Base-by-base conservation (phyloP, 108 stramenopile genomes). In the Nannochloropsis gaditana region DNA sequence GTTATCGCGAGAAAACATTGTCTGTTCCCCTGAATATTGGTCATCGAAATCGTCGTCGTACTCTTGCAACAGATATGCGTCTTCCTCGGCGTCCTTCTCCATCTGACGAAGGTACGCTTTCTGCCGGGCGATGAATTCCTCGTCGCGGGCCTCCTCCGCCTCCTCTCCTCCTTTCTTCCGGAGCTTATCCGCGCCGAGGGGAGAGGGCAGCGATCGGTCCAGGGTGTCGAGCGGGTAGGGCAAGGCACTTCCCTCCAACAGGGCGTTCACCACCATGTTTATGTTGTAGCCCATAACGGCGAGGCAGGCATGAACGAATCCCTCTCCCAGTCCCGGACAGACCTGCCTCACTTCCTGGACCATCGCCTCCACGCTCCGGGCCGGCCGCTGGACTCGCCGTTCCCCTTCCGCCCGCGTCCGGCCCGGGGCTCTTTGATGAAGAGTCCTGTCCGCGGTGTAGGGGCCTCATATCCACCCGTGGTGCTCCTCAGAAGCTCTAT, bases 261-360 rank as follows among this genome's bases (percentile, higher is more conserved):
- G 59, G 59, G 59, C 59, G 6, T 73, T 73, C 4, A 73, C 59
- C 59, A 73, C 59, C 59, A 73, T 73, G 59, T 73, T 73, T 15
- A n/a, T 73, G n/a, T 73, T 73, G 59, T 73, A 73, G 59, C n/a
- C 59, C 59, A 73, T 73, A 4, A 73, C 59, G 59, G 59, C 59
- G 19, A 73, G 59, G 59, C 59, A 73, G 59, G 59, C 59, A n/a
- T 73, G 59, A 2, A 73, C 59, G 59, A 73, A 73, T 4, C 59
- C 59, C 8, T 73, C 59, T 8, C 59, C 59, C 59, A 73, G 2
- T 2, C 59, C 59, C 19, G 59, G 59, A 73, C 59, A 73, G 19
- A 73, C 59, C n/a, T 73, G 59, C 59, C 59, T 15, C 59, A 73
- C 59, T n/a, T 73, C 59, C 59, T 73, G 59, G 59, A 73, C 59